Conservation (phyloP, 352 stramenopile genomes). For the Peronospora belbahrii region DNA sequence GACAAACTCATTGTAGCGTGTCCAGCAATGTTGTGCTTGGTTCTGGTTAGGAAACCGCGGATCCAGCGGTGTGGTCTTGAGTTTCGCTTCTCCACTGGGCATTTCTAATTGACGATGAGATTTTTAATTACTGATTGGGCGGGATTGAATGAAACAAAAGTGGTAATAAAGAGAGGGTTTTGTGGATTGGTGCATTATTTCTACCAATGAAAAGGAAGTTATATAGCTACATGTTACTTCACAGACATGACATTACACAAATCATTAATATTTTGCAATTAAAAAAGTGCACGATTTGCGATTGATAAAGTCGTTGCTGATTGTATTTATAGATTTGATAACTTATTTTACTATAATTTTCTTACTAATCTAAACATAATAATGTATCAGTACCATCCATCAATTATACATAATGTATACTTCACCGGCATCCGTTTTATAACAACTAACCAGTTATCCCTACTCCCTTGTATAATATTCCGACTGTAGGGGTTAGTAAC, state of each 20-base stretch:
- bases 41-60: conserved; percentile 84
- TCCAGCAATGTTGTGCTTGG: conserved; percentile 86
- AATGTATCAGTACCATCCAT: too few relatives aligned
- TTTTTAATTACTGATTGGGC: conserved; percentile 18
- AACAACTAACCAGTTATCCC: too few relatives aligned
- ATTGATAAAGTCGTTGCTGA: too few relatives aligned
- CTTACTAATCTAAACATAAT: too few relatives aligned
- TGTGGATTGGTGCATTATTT: conserved; percentile 23
- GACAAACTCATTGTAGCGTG: conserved; percentile 96
- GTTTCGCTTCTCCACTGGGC: conserved; percentile 37
- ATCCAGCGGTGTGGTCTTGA: conserved; percentile 83
- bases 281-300: too few relatives aligned
- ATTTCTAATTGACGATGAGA: conserved; percentile 20
- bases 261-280: too few relatives aligned
- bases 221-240: too few relatives aligned
- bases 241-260: too few relatives aligned
- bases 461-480: neutral
- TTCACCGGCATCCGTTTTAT: too few relatives aligned
- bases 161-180: conserved; percentile 15
- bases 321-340: too few relatives aligned
- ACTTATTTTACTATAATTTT: too few relatives aligned
- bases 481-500: neutral
- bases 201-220: conserved; percentile 16
- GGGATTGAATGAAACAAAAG: conserved; percentile 10
- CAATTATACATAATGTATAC: too few relatives aligned